Evolutionary conservation across 2,329 filamentous ascomycete species (phyloP), one percentile per base, ranked within the genome.

Genomic region (Pseudopithomyces chartarum): DNA sequence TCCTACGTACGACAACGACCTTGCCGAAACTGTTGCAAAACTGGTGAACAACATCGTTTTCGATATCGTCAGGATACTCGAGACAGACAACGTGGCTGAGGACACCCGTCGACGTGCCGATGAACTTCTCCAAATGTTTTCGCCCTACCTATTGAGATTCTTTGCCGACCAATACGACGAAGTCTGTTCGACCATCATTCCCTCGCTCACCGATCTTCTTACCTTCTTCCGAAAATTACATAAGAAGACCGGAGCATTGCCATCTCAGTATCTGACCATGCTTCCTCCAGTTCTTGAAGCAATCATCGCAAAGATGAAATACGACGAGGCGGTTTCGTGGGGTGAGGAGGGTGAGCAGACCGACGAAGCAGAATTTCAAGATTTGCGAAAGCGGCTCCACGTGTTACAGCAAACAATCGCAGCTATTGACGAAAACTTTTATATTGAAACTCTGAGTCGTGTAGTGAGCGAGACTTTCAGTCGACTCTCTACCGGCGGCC

Each of bases 151-250:
- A 12, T 82, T 99, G 49, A 90, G 94, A 38, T 97, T 97, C 81
- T 97, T 99, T 78, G 90, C 92, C 22, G 95, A 99, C 76, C 93
- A 99, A 73, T 99, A 96, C 75, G 95, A 99, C 76, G 95, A 99
- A 79, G 89, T 99, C 65, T 98, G 95, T 81, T 96, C 93, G 34
- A 95, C 92, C 12, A 92, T 98, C 56, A 96, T 99, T 59, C 91
- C 93, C 20, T 94, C 91, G 36, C 86, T 98, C 54, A 97, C 91
- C 47, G 96, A 99, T 69, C 85, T 98, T 47, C 85, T 99, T 58
- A 92, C 92, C 26, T 94, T 96, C 74, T 85, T 98, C 62, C 89
- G 95, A 55, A 96, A 93, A 76, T 82, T 92, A 36, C 85, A 88
- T 60, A 87, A 85, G 68, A 75, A 78, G 51, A 84, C 81, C 34